Evolutionary conservation across 1,284 basidiomycete species (phyloP).

Genomic region (Fomitiporia mediterranea): DNA sequence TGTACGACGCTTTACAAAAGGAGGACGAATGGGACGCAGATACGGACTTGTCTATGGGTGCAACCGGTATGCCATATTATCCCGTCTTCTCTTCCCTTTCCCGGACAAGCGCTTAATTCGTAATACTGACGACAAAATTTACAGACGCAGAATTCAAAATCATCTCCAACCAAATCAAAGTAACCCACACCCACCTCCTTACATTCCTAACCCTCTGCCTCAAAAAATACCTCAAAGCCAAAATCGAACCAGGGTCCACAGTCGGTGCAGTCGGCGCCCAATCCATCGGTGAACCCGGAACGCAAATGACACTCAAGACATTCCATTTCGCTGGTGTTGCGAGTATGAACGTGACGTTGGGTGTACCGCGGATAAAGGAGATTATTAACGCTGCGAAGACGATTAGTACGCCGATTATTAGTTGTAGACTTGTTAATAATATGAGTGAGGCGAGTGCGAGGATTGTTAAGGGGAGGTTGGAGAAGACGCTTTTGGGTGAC

Average conservation of each 20-base stretch:
- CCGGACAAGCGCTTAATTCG: not conserved
- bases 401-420: constrained; percentile 98
- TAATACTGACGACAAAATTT: not conserved
- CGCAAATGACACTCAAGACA: constrained; percentile 99
- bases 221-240: constrained; percentile 88
- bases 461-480: constrained; percentile 95
- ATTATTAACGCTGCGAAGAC: constrained; percentile 98
- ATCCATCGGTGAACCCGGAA: constrained; percentile 99
- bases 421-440: constrained; percentile 85
- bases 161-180: constrained; percentile 88
- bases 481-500: constrained; percentile 94
- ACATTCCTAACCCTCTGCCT: constrained; percentile 86
- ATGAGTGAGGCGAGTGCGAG: constrained; percentile 88
- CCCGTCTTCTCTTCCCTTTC: not conserved
- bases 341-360: constrained; percentile 99
- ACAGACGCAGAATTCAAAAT: constrained; percentile 61
- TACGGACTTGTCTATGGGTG: constrained; percentile 75
- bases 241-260: constrained; percentile 94
- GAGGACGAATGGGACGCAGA: constrained; percentile 76
- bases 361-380: constrained; percentile 99
- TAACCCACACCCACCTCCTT: constrained; percentile 77
- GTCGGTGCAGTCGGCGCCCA: constrained; percentile 99
- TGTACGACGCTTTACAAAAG: constrained; percentile 80
- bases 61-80: constrained; percentile 46
- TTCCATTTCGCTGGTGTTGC: constrained; percentile 99